These are phyloP conservation scores for Myxozyma sirexii DNA, from an alignment of 805 yeast species.

Conservation along the genomic window DNA sequence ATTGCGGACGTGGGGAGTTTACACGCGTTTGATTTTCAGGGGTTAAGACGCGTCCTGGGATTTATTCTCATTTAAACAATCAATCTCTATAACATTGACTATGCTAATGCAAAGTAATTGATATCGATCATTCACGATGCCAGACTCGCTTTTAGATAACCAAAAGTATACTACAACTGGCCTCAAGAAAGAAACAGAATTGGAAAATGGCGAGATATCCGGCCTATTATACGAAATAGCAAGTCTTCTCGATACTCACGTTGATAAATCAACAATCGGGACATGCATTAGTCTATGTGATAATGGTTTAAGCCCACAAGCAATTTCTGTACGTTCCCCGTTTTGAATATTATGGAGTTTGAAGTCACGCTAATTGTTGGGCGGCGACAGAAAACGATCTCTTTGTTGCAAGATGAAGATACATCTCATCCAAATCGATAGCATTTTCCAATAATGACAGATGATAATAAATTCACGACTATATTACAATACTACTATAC, in stretches of 20 bases:
- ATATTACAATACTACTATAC: neutral
- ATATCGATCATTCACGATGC: neutral
- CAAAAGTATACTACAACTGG: too few species aligned
- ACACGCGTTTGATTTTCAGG: too few species aligned
- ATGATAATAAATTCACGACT: neutral
- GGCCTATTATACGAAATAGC: slow-evolving; percentile 39
- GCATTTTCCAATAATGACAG: neutral
- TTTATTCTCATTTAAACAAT: too few species aligned
- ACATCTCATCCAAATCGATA: slow-evolving; percentile 6
- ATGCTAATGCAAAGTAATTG: too few species aligned
- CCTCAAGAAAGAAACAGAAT: neutral
- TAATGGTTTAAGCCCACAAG: slow-evolving; percentile 43
- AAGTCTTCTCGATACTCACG: slow-evolving; percentile 39
- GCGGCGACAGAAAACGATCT: slow-evolving; percentile 10
- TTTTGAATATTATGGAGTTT: too few species aligned
- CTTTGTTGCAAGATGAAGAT: slow-evolving; percentile 3
- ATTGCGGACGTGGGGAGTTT: too few species aligned
- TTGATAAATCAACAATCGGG: slow-evolving; percentile 37
- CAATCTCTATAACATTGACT: too few species aligned
- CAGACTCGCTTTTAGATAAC: neutral
- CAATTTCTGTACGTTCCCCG: slow-evolving; percentile 38
- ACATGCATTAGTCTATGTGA: slow-evolving; percentile 37
- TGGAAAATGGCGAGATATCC: neutral
- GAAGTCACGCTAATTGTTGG: neutral
- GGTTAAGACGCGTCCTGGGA: neutral